Evolutionary conservation across 2,329 filamentous ascomycete genomes (phyloP), one percentile per base, ranked within the genome.

Genomic region (Aspergillus tubingensis): DNA sequence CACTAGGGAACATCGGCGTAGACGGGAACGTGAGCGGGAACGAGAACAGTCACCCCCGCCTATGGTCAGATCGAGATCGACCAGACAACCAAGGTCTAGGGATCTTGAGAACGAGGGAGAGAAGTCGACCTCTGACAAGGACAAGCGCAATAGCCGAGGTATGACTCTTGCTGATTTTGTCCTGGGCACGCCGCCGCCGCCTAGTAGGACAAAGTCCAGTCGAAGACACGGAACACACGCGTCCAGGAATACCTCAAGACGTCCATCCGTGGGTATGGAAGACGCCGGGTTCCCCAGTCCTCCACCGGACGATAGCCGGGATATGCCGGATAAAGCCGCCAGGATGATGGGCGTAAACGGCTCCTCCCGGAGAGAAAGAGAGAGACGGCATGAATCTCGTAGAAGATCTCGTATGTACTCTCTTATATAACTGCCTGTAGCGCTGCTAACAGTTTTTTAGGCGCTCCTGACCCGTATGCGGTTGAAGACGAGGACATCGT

Each of bases 301-400:
- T 3, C 89, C 91, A 8, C 86, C 89, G 2, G 91, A 92, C 30
- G 86, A 89, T 32, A 79, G 82, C 44, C 82, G 83, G 3, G 84
- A 86, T 54, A 83, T 91, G 71, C 84, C 88, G 7, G 83, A 86
- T 49, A 96, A 96, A 76, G 91, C 91, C 27, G 91, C 91, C 32
- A 92, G 88, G 75, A 77, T 94, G 55, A 86, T 95, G 86, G 92
- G 79, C 67, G 76, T 85, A 61, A 80, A 75, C 62, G 77, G 75
- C 59, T 73, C 79, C 66, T 80, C 79, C 5, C 70, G 65, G 43
- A 70, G 67, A 47, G 79, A 80, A 11, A 80, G 67, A 49, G 79
- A 80, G 8, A 80, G 80, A 53, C 80, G 78, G 62, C 79, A 79
- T 64, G 81, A 83, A 69, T 79, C 84, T 72, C 83, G 83, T 58